phyloP scores from a whole-genome alignment of 2,329 filamentous ascomycete species.

The Calonectria honghensis region DNA sequence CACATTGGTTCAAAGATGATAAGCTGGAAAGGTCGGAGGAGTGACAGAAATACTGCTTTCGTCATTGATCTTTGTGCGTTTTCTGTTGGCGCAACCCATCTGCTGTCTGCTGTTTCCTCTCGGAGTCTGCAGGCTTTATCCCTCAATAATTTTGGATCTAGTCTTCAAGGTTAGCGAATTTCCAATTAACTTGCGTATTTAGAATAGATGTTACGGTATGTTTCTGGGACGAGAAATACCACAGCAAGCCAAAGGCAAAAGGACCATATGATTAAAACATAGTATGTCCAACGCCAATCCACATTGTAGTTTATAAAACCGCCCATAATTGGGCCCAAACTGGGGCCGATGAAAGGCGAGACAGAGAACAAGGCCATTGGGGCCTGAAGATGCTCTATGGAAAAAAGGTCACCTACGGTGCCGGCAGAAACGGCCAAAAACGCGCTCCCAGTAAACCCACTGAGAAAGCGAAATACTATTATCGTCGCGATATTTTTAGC shows the following conservation, averaged over 20 bases:
- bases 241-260: slow-evolving; percentile 79
- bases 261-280: slow-evolving; percentile 88
- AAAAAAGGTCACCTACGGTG: slow-evolving; percentile 88
- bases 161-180: neutral
- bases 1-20: slow-evolving; percentile 90
- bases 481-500: slow-evolving; percentile 87
- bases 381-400: slow-evolving; percentile 79
- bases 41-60: slow-evolving; percentile 74
- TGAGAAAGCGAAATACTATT: slow-evolving; percentile 86
- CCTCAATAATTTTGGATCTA: slow-evolving; percentile 76
- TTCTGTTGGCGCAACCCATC: slow-evolving; percentile 87
- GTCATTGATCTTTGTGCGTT: slow-evolving; percentile 80
- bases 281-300: slow-evolving; percentile 89
- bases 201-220: slow-evolving; percentile 74
- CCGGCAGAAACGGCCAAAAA: slow-evolving; percentile 86
- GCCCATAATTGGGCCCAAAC: slow-evolving; percentile 76
- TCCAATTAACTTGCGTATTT: neutral
- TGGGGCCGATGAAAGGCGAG: slow-evolving; percentile 78
- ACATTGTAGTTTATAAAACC: slow-evolving; percentile 88
- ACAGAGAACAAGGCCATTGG: slow-evolving; percentile 90
- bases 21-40: slow-evolving; percentile 84
- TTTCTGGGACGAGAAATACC: slow-evolving; percentile 86
- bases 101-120: slow-evolving; percentile 83
- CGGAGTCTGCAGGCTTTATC: slow-evolving; percentile 82
- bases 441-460: slow-evolving; percentile 81